Evolutionary conservation across 805 yeast species (phyloP), one percentile per base, ranked within the genome.

Genomic region (Metschnikowia lochheadii): DNA sequence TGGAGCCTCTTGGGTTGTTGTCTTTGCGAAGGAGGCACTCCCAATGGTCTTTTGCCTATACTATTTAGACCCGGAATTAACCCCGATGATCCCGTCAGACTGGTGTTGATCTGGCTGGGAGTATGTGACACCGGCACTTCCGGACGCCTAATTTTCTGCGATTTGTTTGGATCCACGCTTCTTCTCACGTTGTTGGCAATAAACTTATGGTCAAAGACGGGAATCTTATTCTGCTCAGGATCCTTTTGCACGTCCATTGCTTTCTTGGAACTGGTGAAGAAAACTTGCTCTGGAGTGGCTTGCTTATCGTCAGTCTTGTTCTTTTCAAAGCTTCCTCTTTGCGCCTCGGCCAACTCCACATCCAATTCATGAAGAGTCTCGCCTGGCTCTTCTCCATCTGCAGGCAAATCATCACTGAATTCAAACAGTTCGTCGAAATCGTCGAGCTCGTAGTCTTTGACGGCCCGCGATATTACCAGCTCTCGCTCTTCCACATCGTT

Each of bases 141-240:
- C 17, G 63, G 45, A 31, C 83, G 68, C 51, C 79, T 80, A 2
- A 86, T 71, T 2, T 87, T 90, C 3, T 81, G 79, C 0, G 91
- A 85, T 50, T 79, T 82, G 1, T 77, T 74, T 42, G 85, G 92
- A 63, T 87, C 90, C 13, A 85, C 71, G 0, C 85, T 83, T 17
- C 75, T 64, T 40, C 71, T 60, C 49, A 82, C 78, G 55, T 74
- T 77, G 13, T 54, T 58, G 76, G 78, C 5, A 80, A 80, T 40
- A 79, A 55, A 48, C 78, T 79, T 61, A 36, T 74, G 65, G 53
- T 82, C 79, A 54, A 76, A 80, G 46, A 77, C 80, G 0, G 87
- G 82, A 44, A 84, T 77, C 56, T 76, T 82, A n/a, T 76, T 63
- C 11, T 39, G 49, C 3, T 54, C 52, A 1, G 59, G 53, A 1